phyloP scores from a whole-genome alignment of 257 asterid genomes.

The Penstemon davidsonii region DNA sequence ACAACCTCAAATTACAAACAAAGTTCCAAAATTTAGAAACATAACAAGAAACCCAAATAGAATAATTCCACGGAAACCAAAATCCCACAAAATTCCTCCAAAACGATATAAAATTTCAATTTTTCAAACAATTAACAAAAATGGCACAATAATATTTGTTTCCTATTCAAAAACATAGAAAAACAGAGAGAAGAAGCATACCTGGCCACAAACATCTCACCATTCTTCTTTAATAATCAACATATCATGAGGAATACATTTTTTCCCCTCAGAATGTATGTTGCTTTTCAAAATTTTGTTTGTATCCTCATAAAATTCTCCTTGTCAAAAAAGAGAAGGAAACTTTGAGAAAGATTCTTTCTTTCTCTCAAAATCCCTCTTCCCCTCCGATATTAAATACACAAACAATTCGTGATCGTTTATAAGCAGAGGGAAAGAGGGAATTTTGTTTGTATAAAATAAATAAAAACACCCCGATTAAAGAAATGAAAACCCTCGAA shows the following conservation, averaged over 20 bases:
- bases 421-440: neutral
- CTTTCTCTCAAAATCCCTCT: slow-evolving; percentile 30
- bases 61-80: neutral
- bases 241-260: slow-evolving; percentile 32
- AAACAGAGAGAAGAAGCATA: slow-evolving; percentile 27
- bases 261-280: slow-evolving; percentile 20
- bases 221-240: slow-evolving; percentile 52
- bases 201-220: slow-evolving; percentile 67
- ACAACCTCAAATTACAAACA: too few relatives aligned
- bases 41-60: slow-evolving; percentile 3
- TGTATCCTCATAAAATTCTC: neutral
- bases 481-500: neutral
- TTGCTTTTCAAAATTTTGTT: slow-evolving; percentile 1
- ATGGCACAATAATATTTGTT: slow-evolving; percentile 1
- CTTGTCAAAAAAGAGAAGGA: neutral
- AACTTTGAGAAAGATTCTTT: neutral
- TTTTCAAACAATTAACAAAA: slow-evolving; percentile 17
- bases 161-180: slow-evolving; percentile 11
- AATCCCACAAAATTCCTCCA: neutral
- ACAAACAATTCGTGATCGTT: slow-evolving; percentile 17
- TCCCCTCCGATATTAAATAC: slow-evolving; percentile 24
- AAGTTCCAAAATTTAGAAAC: neutral
- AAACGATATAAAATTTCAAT: slow-evolving; percentile 3
- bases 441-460: neutral
- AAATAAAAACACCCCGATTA: neutral